Percentiles rank a stretch among this genome's conserved stretches.
These are phyloP conservation scores for Helenozyma rhizophorensis DNA, from an alignment of 805 yeast species.

Conservation along the genomic window DNA sequence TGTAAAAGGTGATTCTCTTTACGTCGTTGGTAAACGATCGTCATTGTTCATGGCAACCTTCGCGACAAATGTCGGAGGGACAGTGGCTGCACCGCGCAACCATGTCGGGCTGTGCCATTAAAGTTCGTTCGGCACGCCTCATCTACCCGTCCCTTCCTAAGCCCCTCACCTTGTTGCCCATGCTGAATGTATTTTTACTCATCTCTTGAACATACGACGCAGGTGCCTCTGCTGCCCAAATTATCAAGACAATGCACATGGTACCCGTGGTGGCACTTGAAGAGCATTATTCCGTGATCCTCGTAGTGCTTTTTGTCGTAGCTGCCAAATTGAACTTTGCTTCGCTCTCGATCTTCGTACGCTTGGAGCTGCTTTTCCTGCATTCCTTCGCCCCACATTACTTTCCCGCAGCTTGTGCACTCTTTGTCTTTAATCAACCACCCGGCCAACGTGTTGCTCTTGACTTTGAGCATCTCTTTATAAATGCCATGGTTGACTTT, in stretches of 20 bases:
- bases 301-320: slow-evolving; percentile 8
- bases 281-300: slow-evolving; percentile 43
- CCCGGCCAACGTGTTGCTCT: slow-evolving; percentile 47
- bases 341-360: slow-evolving; percentile 49
- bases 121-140: no score
- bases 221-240: slow-evolving; percentile 24
- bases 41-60: no score
- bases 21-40: no score
- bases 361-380: slow-evolving; percentile 41
- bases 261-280: slow-evolving; percentile 65
- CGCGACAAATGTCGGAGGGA: no score
- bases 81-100: no score
- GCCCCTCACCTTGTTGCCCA: no score
- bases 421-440: slow-evolving; percentile 48
- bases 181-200: no score
- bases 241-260: slow-evolving; percentile 53
- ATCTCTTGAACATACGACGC: slow-evolving; percentile 12
- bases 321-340: slow-evolving; percentile 2
- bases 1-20: no score
- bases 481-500: slow-evolving; percentile 56
- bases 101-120: no score
- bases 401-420: slow-evolving; percentile 76
- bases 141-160: no score
- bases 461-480: slow-evolving; percentile 40
- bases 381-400: slow-evolving; percentile 65